These are phyloP conservation scores for Cercospora nicotianae DNA, from an alignment of 2,329 filamentous ascomycete genomes.

Conservation along the genomic window DNA sequence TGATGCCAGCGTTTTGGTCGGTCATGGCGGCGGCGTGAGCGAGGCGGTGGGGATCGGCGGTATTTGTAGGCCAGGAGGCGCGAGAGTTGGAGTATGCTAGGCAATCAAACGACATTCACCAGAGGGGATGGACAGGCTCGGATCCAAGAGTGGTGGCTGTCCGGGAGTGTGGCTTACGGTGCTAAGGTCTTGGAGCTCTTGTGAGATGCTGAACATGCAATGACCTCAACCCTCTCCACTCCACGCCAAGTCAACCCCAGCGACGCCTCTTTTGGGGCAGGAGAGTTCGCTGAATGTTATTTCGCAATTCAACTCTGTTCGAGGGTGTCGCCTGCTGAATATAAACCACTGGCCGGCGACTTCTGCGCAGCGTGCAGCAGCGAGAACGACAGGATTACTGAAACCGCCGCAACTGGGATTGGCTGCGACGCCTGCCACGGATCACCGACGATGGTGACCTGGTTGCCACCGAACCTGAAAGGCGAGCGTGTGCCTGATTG, in stretches of 20 bases:
- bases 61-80: constrained; percentile 5
- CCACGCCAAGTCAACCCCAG: background rate
- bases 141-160: background rate
- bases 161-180: background rate
- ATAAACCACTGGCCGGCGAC: background rate
- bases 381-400: constrained; percentile 6
- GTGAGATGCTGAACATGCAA: constrained; percentile 1
- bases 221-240: constrained; percentile 4
- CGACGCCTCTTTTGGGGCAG: background rate
- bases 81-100: background rate
- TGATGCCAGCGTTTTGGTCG: constrained; percentile 25
- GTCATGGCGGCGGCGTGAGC: constrained; percentile 2
- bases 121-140: background rate
- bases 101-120: constrained; percentile 28
- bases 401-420: background rate
- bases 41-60: background rate
- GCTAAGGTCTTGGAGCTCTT: constrained; percentile 2
- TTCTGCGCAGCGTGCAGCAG: background rate
- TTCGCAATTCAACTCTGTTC: constrained; percentile 1
- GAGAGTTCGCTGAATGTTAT: background rate
- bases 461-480: background rate
- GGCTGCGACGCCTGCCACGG: background rate
- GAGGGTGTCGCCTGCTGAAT: background rate
- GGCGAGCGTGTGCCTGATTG: background rate
- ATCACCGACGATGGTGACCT: background rate